These are phyloP conservation scores for Lantana camara DNA, from an alignment of 257 asterid species.

Conservation along the genomic window DNA sequence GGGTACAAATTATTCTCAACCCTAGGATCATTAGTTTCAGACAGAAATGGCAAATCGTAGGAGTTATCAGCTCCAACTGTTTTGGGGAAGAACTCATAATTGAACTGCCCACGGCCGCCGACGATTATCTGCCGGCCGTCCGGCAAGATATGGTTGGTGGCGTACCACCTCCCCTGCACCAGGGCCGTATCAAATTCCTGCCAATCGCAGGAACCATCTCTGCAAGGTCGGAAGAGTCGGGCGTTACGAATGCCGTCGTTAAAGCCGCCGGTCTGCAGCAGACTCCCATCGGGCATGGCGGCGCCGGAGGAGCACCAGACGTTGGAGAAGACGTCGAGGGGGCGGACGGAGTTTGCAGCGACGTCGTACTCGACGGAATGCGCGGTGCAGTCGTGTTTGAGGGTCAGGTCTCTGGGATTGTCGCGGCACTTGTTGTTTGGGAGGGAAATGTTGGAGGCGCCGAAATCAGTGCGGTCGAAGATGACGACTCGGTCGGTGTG, in stretches of 20 bases:
- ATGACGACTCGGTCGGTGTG: slow-evolving; percentile 50
- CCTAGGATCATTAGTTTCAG: slow-evolving; percentile 1
- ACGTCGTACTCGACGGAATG: slow-evolving; percentile 61
- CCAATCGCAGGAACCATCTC: slow-evolving; percentile 35
- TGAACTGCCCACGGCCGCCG: slow-evolving; percentile 19
- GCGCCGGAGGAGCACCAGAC: slow-evolving; percentile 63
- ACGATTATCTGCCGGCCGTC: slow-evolving; percentile 22
- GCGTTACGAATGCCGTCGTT: slow-evolving; percentile 23
- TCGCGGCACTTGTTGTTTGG: slow-evolving; percentile 43
- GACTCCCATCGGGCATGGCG: slow-evolving; percentile 37
- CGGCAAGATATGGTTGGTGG: slow-evolving; percentile 12
- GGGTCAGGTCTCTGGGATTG: slow-evolving; percentile 25
- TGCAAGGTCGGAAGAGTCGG: slow-evolving; percentile 23
- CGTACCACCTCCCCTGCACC: slow-evolving; percentile 22
- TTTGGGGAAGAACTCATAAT: slow-evolving; percentile 25
- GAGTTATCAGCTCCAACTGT: neutral
- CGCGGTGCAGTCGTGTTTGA: slow-evolving; percentile 49
- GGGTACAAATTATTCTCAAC: slow-evolving; percentile 32
- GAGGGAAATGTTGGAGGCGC: slow-evolving; percentile 44
- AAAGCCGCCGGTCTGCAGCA: slow-evolving; percentile 55
- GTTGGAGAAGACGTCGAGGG: slow-evolving; percentile 47
- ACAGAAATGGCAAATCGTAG: slow-evolving; percentile 15
- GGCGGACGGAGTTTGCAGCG: slow-evolving; percentile 36
- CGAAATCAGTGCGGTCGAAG: slow-evolving; percentile 56
- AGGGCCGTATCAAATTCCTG: slow-evolving; percentile 22